Evolutionary conservation across 345 rosid species (phyloP), one percentile per base, ranked within the genome.

Genomic region (Murraya paniculata): DNA sequence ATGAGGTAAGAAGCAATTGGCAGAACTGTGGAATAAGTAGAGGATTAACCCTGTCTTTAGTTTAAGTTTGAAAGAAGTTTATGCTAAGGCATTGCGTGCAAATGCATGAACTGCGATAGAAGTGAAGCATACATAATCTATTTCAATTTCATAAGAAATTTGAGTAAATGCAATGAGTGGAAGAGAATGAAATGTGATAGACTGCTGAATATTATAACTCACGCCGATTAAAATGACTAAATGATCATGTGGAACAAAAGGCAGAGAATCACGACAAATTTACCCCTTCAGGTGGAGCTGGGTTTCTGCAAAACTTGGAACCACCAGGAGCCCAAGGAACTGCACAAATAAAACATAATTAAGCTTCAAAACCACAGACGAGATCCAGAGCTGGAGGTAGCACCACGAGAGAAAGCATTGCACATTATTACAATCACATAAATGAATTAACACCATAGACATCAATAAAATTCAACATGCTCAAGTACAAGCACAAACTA

Each of bases 271-370:
- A 8, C 14, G 60, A 66, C 68, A 9, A 68, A 61, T 81, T 81
- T 94, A 96, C 99, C 97, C 97, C 98, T 50, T 85, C 64, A 81
- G 99, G 99, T 11, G 99, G 99, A 67, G 89, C 77, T n/a, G 97
- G 98, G 84, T 96, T 96, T 82, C 99, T 86, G 81, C 90, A 88
- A 81, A 96, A 96, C 90, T 94, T 93, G 75, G 90, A 78, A 82
- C 99, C 98, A 71, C 97, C 98, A 73, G 99, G 99, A 88, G 99
- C 99, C 98, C 98, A 92, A 38, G 98, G 97, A 86, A 96, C 99
- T 94, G 93, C 78, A 81, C 39, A 56, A 56, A 76, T 71, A 81
- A 71, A 76, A 84, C 24, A 74, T n/a, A 64, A 50, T 75, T 73
- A 55, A 83, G 78, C 45, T 57, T 64, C 31, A 41, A 50, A 33